phyloP scores from a whole-genome alignment of 176 grass and related monocot genomes.

The Alloteropsis semialata region DNA sequence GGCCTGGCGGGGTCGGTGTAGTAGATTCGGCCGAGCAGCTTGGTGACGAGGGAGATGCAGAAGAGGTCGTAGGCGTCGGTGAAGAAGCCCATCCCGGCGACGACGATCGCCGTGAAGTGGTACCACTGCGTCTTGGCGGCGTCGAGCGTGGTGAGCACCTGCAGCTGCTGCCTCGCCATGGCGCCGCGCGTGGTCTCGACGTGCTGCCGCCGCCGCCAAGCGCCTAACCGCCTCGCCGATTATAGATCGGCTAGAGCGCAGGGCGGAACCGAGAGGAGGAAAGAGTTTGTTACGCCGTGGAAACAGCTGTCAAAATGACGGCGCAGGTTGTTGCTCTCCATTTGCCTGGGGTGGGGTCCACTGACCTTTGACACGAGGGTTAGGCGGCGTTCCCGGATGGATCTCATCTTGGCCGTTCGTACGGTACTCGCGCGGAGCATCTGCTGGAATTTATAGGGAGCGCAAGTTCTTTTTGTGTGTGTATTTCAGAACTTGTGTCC shows the following conservation, averaged over 20 bases:
- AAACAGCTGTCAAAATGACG: background rate
- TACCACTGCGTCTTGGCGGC: conserved; percentile 55
- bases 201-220: background rate
- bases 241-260: background rate
- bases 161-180: conserved; percentile 37
- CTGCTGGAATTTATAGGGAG: too few species aligned
- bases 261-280: too few species aligned
- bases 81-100: conserved; percentile 76
- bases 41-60: conserved; percentile 55
- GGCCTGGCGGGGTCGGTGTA: conserved; percentile 31
- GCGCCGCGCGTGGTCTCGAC: background rate
- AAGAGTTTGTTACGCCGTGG: background rate
- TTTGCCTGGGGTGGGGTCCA: too few species aligned
- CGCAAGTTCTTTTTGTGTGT: too few species aligned
- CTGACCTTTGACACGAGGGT: too few species aligned
- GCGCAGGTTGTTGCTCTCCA: background rate
- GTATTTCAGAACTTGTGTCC: too few species aligned
- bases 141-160: conserved; percentile 46
- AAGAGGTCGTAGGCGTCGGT: conserved; percentile 80
- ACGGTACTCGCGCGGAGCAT: too few species aligned
- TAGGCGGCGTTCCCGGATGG: too few species aligned
- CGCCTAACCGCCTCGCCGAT: background rate
- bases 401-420: too few species aligned
- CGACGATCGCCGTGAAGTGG: conserved; percentile 64
- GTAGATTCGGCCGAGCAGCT: conserved; percentile 68